Conservation (phyloP, 2,329 filamentous ascomycete genomes). For the Trichoderma polysporum region DNA sequence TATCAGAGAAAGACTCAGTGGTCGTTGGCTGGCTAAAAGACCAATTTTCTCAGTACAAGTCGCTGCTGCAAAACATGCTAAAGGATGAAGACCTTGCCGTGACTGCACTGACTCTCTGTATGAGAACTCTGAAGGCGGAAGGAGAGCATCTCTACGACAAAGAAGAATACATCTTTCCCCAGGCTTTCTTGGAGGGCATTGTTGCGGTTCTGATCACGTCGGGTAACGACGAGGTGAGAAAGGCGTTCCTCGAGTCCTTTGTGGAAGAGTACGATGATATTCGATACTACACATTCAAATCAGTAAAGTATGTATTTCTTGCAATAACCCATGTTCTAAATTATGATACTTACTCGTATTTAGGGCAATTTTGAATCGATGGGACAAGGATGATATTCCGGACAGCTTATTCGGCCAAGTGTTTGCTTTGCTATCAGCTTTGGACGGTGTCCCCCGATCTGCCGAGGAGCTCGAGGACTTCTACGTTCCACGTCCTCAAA, state of each 20-base stretch:
- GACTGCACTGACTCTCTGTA: slow-evolving; percentile 73
- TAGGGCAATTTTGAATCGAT: slow-evolving; percentile 32
- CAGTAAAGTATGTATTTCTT: slow-evolving; percentile 60
- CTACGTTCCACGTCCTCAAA: slow-evolving; percentile 63
- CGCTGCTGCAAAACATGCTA: slow-evolving; percentile 61
- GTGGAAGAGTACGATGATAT: slow-evolving; percentile 81
- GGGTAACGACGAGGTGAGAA: slow-evolving; percentile 58
- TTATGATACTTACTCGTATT: neutral
- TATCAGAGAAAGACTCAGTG: slow-evolving; percentile 70
- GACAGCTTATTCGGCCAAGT: slow-evolving; percentile 52
- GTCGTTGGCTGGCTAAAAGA: slow-evolving; percentile 78
- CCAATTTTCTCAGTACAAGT: slow-evolving; percentile 69
- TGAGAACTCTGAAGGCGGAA: slow-evolving; percentile 83
- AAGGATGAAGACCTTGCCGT: slow-evolving; percentile 62
- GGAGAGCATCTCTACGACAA: slow-evolving; percentile 60
- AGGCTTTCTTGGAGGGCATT: slow-evolving; percentile 63
- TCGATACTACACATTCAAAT: slow-evolving; percentile 76
- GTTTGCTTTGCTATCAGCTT: slow-evolving; percentile 61
- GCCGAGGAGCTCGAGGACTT: slow-evolving; percentile 67
- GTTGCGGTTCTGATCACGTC: slow-evolving; percentile 61
- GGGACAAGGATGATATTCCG: slow-evolving; percentile 24
- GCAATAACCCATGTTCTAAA: neutral
- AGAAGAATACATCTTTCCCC: slow-evolving; percentile 68
- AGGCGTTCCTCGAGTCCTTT: slow-evolving; percentile 76
- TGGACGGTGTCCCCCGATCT: slow-evolving; percentile 69